phyloP scores from a whole-genome alignment of 257 asterid genomes.

The Craterostigma plantagineum region DNA sequence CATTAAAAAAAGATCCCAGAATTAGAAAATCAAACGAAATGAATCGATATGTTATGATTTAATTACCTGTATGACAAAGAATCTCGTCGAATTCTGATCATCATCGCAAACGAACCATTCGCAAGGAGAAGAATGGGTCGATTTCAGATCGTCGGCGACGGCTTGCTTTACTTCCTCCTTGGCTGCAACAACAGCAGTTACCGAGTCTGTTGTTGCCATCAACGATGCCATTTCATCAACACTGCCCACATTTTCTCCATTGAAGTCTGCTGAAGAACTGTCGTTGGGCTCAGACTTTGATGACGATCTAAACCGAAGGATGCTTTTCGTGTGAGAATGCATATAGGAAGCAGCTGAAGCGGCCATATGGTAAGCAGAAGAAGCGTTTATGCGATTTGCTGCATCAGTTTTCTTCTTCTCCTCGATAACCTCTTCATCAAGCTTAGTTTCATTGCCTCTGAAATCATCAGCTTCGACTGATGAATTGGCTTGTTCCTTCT shows the following conservation, averaged over 20 bases:
- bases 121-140: slow-evolving; percentile 61
- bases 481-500: slow-evolving; percentile 16
- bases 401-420: slow-evolving; percentile 16
- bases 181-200: slow-evolving; percentile 90
- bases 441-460: slow-evolving; percentile 13
- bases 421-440: slow-evolving; percentile 7
- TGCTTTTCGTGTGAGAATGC: slow-evolving; percentile 67
- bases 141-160: slow-evolving; percentile 88
- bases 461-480: slow-evolving; percentile 11
- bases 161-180: slow-evolving; percentile 97
- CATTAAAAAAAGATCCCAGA: slow-evolving; percentile 6
- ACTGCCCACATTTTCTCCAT: slow-evolving; percentile 8
- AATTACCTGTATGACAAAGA: slow-evolving; percentile 70
- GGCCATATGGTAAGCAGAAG: slow-evolving; percentile 68
- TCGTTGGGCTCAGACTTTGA: slow-evolving; percentile 17
- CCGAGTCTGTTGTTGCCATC: slow-evolving; percentile 78
- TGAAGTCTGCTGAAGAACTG: slow-evolving; percentile 10
- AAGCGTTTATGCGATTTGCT: slow-evolving; percentile 20
- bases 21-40: not conserved
- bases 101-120: slow-evolving; percentile 93
- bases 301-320: slow-evolving; percentile 38
- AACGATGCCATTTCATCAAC: slow-evolving; percentile 48
- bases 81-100: slow-evolving; percentile 61
- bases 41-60: too few species aligned
- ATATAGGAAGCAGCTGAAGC: slow-evolving; percentile 93